Evolutionary conservation across 1,284 basidiomycete genomes (phyloP).

Genomic region (Cryptococcus maquisensis): DNA sequence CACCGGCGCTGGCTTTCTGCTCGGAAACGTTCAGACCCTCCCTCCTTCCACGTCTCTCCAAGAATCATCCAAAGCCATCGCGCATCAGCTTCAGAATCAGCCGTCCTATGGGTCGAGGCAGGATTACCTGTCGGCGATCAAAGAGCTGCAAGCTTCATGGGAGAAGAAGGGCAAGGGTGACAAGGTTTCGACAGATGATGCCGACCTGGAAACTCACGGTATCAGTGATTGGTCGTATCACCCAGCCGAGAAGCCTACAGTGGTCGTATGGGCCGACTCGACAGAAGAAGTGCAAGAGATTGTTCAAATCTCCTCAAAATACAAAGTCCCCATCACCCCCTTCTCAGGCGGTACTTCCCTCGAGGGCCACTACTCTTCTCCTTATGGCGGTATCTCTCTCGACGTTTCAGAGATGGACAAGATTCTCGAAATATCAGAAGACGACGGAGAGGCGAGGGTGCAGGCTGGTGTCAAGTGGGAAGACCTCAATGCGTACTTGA

Average conservation of each 20-base stretch:
- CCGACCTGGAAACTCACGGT: constrained; percentile 43
- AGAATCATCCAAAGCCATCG: constrained; percentile 23
- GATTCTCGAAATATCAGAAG: constrained; percentile 61
- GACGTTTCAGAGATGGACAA: constrained; percentile 82
- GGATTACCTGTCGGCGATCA: constrained; percentile 41
- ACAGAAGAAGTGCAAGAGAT: constrained; percentile 45
- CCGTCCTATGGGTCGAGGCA: constrained; percentile 31
- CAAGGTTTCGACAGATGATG: constrained; percentile 41
- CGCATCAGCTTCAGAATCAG: constrained; percentile 30
- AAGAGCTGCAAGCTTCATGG: constrained; percentile 25
- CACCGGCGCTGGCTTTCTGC: constrained; percentile 17
- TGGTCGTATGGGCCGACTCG: constrained; percentile 47
- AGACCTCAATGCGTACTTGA: constrained; percentile 72
- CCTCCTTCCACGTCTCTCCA: constrained; percentile 17
- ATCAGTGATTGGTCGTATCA: constrained; percentile 49
- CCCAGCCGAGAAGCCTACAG: constrained; percentile 43
- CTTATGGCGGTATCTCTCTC: constrained; percentile 71
- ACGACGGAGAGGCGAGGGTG: constrained; percentile 73
- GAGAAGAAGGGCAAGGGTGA: constrained; percentile 31
- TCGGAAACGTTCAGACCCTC: constrained; percentile 5
- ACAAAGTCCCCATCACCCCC: constrained; percentile 46
- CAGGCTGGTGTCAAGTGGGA: constrained; percentile 84
- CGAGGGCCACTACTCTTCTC: constrained; percentile 46
- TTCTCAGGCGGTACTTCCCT: constrained; percentile 46
- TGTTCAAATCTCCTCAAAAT: constrained; percentile 36